These are phyloP conservation scores for Globisporangium heterothallicum DNA, from an alignment of 352 stramenopile species.

Conservation along the genomic window DNA sequence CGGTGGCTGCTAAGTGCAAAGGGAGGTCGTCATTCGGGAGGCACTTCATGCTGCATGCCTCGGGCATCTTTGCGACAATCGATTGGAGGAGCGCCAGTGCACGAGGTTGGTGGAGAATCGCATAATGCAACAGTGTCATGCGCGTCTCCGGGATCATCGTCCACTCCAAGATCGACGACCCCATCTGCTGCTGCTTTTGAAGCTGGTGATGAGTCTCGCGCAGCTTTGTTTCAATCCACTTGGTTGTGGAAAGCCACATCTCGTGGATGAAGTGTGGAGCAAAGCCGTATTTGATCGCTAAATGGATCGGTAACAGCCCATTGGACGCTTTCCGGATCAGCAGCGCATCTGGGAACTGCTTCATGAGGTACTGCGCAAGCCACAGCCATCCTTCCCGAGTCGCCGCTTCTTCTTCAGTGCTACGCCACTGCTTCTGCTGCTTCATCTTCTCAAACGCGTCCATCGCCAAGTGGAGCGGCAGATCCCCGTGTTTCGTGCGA, in stretches of 20 bases:
- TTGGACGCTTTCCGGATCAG: constrained; percentile 20
- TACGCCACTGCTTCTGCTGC: neutral
- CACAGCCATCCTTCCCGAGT: constrained; percentile 24
- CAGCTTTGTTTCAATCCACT: constrained; percentile 1
- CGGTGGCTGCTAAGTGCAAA: constrained; percentile 38
- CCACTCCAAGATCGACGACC: constrained; percentile 3
- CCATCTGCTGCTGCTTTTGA: neutral
- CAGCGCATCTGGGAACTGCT: constrained; percentile 17
- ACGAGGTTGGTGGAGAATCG: constrained; percentile 34
- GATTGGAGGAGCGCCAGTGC: constrained; percentile 21
- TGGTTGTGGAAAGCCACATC: constrained; percentile 18
- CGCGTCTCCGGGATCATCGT: constrained; percentile 28
- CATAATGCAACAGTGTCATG: constrained; percentile 59
- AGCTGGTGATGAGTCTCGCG: neutral
- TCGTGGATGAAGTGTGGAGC: constrained; percentile 12
- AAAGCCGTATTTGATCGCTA: constrained; percentile 38
- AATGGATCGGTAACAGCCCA: constrained; percentile 29
- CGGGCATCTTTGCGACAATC: constrained; percentile 28
- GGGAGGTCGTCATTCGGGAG: constrained; percentile 31
- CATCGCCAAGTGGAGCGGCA: constrained; percentile 51
- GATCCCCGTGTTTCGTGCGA: constrained; percentile 33
- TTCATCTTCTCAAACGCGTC: constrained; percentile 29
- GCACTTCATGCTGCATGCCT: constrained; percentile 20
- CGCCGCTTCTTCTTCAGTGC: neutral
- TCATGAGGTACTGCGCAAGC: constrained; percentile 20